Conservation (phyloP, 2,329 filamentous ascomycete species). For the Ophiocordyceps camponoti-leonardi region DNA sequence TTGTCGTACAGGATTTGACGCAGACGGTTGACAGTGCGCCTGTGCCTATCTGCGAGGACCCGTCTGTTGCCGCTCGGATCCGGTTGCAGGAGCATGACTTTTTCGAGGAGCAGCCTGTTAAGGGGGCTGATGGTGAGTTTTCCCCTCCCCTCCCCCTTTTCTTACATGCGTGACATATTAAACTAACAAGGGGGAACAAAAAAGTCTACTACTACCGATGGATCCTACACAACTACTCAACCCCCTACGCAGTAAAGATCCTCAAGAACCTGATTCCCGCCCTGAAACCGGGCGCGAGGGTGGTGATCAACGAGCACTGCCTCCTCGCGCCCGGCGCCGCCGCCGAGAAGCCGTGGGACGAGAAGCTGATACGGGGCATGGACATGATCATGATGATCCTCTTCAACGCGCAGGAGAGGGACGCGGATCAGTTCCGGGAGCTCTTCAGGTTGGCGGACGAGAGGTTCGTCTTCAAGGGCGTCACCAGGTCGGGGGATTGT, state of each 20-base stretch:
- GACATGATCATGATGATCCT: slow-evolving; percentile 34
- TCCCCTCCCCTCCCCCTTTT: too few species aligned
- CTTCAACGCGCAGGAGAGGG: slow-evolving; percentile 33
- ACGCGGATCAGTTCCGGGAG: slow-evolving; percentile 24
- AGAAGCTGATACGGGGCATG: slow-evolving; percentile 29
- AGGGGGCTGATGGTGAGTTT: slow-evolving; percentile 29
- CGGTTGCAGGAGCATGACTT: slow-evolving; percentile 35
- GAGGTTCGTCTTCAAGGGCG: slow-evolving; percentile 26
- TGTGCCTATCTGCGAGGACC: slow-evolving; percentile 20
- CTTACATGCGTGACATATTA: too few species aligned
- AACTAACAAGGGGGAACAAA: too few species aligned
- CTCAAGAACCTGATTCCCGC: slow-evolving; percentile 33
- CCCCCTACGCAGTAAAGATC: slow-evolving; percentile 30
- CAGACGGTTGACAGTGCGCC: slow-evolving; percentile 30
- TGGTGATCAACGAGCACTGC: slow-evolving; percentile 29
- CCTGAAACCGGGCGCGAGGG: slow-evolving; percentile 33
- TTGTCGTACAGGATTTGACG: slow-evolving; percentile 37
- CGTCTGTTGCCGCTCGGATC: slow-evolving; percentile 20
- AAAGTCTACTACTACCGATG: slow-evolving; percentile 42
- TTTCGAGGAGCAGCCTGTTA: slow-evolving; percentile 35
- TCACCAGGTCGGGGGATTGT: slow-evolving; percentile 21
- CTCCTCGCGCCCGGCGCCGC: slow-evolving; percentile 20
- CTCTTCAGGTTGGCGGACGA: slow-evolving; percentile 25
- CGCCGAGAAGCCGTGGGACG: slow-evolving; percentile 24
- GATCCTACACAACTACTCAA: slow-evolving; percentile 46